Evolutionary conservation across 1,284 basidiomycete species (phyloP).

Genomic region (Mrakiaceae sp.): DNA sequence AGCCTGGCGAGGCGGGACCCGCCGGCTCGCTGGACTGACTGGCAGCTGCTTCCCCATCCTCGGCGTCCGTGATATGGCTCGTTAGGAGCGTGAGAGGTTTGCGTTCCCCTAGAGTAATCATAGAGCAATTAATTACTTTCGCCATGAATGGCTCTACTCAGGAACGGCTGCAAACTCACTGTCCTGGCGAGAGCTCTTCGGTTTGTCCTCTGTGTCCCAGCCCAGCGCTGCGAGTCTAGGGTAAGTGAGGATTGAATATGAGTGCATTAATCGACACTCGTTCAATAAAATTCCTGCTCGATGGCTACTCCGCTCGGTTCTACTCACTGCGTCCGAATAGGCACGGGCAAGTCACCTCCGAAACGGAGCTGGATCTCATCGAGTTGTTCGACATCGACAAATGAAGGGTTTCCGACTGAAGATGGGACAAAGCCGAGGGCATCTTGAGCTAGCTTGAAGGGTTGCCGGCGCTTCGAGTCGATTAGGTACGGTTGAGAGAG

Average conservation of each 20-base stretch:
- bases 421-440: constrained; percentile 56
- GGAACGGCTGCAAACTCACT: neutral
- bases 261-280: neutral
- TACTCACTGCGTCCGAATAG: neutral
- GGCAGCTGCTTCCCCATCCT: no score
- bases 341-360: neutral
- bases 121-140: neutral
- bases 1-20: no score
- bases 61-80: no score
- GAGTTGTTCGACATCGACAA: constrained; percentile 44
- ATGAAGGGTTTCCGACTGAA: constrained; percentile 51
- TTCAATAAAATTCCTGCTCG: no score
- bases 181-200: neutral
- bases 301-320: no score
- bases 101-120: neutral
- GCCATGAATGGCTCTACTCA: neutral
- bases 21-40: no score
- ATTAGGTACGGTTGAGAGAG: constrained; percentile 47
- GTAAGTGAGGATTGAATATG: neutral
- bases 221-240: neutral
- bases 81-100: neutral
- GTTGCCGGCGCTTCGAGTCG: constrained; percentile 48
- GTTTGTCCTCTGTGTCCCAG: neutral
- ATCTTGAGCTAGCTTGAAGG: constrained; percentile 53
- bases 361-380: constrained; percentile 30